Base-by-base conservation (phyloP, 345 rosid species). In the Sonneratia alba region DNA sequence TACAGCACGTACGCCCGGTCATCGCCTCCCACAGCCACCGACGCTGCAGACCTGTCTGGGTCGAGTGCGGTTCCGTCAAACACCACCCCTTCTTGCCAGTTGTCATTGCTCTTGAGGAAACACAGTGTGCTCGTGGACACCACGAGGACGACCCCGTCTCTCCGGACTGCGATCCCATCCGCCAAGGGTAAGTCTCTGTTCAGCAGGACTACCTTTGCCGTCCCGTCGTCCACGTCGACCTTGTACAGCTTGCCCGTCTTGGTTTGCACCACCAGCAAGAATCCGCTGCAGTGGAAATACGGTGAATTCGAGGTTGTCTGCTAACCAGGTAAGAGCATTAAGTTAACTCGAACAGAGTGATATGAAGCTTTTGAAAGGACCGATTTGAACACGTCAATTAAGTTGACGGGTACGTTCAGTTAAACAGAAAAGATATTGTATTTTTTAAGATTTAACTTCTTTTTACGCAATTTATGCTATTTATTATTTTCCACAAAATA, bases 191-290 rank as follows among this genome's bases (percentile, higher is more conserved):
- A 68, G 55, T 88, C 90, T 76, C 76, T 38, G 75, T 71, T 72
- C 38, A 91, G 62, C 56, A 88, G 36, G 24, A 93, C 92, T 21
- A 32, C 24, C 85, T 83, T 88, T 16, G 89, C 97, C 66, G 66
- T 68, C 16, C 98, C 97, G 69, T 77, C 76, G 37, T 74, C 96
- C 62, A 68, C 91, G 55, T 93, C 91, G 3, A 91, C 97, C 77
- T 88, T 91, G 79, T 88, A 89, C 85, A 91, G 48, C 84, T 87
- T 91, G 21, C 97, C 97, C 22, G 98, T 91, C 75, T 90, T 94
- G 66, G 87, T 79, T 75, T 94, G 97, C 64, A 86, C 93, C 79
- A 85, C 96, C 42, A 91, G 74, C 21, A 91, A 77, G 75, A 86
- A 91, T 2, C 98, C 96, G 64, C 86, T 91, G 84, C 97, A 0